Evolutionary conservation across 257 asterid species (phyloP), one percentile per base, ranked within the genome.

Genomic region (Primulina eburnea): DNA sequence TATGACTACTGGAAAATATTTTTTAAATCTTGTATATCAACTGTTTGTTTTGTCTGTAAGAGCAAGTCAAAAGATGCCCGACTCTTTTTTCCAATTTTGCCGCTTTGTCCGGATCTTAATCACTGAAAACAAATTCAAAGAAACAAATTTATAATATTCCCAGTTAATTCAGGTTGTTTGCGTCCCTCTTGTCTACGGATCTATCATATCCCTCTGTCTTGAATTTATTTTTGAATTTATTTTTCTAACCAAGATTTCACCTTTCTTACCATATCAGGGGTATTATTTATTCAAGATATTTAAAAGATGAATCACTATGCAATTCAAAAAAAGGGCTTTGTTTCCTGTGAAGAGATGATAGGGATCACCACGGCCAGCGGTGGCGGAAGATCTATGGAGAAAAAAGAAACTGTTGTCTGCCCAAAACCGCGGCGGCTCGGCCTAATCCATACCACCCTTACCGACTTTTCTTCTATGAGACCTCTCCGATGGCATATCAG

Each of bases 381-480:
- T 60, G 80, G 80, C 66, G 83, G 78, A 18, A 75, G 78, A 78
- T 80, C 81, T 38, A 75, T 62, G 18, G 90, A 84, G 72, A 83
- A 60, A 73, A 85, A 75, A 60, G 93, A 83, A 21, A 66, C 78
- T 50, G 84, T 93, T 81, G 92, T 93, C 73, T 93, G 99, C 77
- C 99, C 99, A 0, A 89, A 90, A 78, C 99, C 99, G 5, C 82
- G 97, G 69, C 82, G 99, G 69, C 55, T 93, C 56, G 87, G 92
- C 58, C 82, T 84, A 8, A 60, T 82, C 71, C 89, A 86, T 62
- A 32, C 87, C 60, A 59, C 86, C 64, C 52, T 78, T 8, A 59
- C 72, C 60, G 96, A 86, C 66, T 87, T 89, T 21, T 14, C 78
- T 14, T 70, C 52, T 30, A 55, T 75, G 52, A 76, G 86, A 40